Base-by-base conservation (phyloP, 2,329 filamentous ascomycete genomes). In the Talaromyces amestolkiae region DNA sequence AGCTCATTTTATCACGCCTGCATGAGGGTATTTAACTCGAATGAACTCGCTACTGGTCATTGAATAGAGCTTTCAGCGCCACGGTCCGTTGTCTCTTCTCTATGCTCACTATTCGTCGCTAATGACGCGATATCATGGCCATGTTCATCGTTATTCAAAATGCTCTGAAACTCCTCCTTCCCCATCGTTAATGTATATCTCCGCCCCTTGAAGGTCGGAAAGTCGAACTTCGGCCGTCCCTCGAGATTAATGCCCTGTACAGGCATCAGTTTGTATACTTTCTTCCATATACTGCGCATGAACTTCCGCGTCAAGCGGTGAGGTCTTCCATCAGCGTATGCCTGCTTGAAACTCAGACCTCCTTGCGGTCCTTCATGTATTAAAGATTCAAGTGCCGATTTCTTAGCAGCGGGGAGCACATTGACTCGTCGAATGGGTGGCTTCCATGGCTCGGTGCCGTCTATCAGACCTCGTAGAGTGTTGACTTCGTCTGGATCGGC, bases 281-380 rank as follows among this genome's bases (percentile, higher is more conserved):
- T 76, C 51, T 71, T 71, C 78, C 78, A 80, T 17, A 75, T 63
- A 33, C 75, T 73, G 10, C 67, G 70, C 74, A 82, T 78, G 56
- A 80, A 74, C 13, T 78, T 74, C 19, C 71, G 65, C 6, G 77
- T 80, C 47, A 81, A 75, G 3, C 68, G 68, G 65, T 80, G 79
- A 15, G 79, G 79, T 39, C 79, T 75, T 8, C 78, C 79, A 60
- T 70, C 68, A 8, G 62, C 66, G 65, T 74, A 79, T 33, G 37
- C 33, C 27, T 68, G 59, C 5, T 67, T 68, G 54, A 80, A 78
- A 0, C 78, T 78, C 5, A 66, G 65, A 3, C 72, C 73, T 65
- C 78, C 78, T 54, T 74, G 69, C 7, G 79, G 78, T 1, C 79
- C 78, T 3, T 72, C 66, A 7, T 73, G 71, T 63, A 81, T 65